These are phyloP conservation scores for Pseudocohnilembus persalinus DNA, from an alignment of 169 alveolate species.

Conservation along the genomic window DNA sequence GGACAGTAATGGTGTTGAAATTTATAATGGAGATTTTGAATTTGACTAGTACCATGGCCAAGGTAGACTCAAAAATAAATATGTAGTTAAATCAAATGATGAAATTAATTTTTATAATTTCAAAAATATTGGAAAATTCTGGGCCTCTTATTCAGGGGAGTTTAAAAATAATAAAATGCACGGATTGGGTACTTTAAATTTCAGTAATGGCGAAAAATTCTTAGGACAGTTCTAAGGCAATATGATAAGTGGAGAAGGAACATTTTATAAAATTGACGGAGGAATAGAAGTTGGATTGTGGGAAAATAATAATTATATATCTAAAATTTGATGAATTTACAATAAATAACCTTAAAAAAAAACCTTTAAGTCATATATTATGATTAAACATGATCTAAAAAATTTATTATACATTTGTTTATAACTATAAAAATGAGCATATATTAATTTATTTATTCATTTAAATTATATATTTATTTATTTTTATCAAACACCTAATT, in stretches of 20 bases:
- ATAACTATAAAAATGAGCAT: too few relatives aligned
- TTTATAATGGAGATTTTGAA: conserved; percentile 24
- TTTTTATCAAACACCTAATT: too few relatives aligned
- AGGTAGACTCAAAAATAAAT: conserved; percentile 14
- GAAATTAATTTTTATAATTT: conserved; percentile 10
- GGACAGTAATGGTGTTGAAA: conserved; percentile 9
- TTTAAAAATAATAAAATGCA: conserved; percentile 10
- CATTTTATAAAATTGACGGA: conserved; percentile 23
- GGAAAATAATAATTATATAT: conserved; percentile 29
- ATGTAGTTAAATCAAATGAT: background rate
- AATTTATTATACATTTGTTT: too few relatives aligned
- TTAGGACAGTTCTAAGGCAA: conserved; percentile 26
- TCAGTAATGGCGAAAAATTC: conserved; percentile 26
- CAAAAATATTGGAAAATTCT: background rate
- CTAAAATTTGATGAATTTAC: conserved; percentile 37
- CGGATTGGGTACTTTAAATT: conserved; percentile 12
- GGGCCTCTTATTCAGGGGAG: conserved; percentile 19
- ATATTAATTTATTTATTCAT: too few relatives aligned
- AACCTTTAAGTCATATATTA: too few relatives aligned
- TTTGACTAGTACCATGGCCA: conserved; percentile 23
- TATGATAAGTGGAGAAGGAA: conserved; percentile 34
- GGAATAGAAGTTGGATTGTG: conserved; percentile 29
- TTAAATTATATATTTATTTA: too few relatives aligned
- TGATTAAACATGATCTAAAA: too few relatives aligned
- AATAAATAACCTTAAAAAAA: too few relatives aligned